Evolutionary conservation across 2,329 filamentous ascomycete species (phyloP).

Genomic region (Xylaria sp.): DNA sequence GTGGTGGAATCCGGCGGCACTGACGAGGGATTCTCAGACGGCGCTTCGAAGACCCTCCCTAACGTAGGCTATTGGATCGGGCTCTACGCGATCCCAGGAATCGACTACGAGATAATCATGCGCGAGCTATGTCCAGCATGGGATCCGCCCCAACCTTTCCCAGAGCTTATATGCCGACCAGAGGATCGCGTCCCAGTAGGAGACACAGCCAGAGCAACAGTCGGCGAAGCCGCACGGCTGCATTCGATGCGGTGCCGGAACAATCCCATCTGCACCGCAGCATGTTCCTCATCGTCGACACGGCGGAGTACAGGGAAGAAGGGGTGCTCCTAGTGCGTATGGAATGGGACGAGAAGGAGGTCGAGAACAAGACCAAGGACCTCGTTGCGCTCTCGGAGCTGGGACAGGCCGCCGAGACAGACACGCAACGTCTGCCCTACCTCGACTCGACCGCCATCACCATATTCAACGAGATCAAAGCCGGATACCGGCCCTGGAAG

Average conservation of each 20-base stretch:
- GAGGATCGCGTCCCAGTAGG: background rate
- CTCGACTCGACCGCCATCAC: background rate
- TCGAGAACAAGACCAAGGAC: background rate
- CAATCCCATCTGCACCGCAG: conserved; percentile 7
- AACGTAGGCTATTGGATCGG: background rate
- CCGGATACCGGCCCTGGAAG: conserved; percentile 2
- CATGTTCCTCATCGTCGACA: conserved; percentile 21
- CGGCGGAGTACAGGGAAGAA: background rate
- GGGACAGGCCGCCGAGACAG: background rate
- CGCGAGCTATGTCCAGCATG: background rate
- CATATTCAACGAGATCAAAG: conserved; percentile 16
- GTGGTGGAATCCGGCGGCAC: background rate
- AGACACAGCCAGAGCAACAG: background rate
- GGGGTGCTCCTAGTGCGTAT: conserved; percentile 13
- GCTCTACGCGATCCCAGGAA: background rate
- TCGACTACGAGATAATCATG: background rate
- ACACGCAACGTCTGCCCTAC: conserved; percentile 8
- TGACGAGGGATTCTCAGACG: background rate
- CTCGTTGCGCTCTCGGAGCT: background rate
- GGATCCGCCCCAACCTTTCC: background rate
- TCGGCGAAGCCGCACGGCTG: background rate
- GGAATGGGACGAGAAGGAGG: conserved; percentile 1
- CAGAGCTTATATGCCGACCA: background rate
- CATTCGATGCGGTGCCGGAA: background rate
- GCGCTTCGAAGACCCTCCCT: background rate